Base-by-base conservation (phyloP, 352 stramenopile species). In the Peronospora destructor region DNA sequence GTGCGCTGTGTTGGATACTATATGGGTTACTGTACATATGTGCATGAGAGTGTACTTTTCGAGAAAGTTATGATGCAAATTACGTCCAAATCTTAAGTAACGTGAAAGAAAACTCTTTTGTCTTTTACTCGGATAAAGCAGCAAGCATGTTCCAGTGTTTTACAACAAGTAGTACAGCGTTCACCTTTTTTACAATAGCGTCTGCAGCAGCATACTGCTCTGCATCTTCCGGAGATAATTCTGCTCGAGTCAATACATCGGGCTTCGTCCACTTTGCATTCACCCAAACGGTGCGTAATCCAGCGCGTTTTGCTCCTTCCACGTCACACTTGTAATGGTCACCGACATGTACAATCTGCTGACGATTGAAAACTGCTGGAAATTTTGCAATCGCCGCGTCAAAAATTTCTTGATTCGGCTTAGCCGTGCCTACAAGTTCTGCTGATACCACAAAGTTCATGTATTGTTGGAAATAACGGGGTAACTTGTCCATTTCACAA, bases 261-360 rank as follows among this genome's bases (percentile, higher is more conserved):
- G 56, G 58, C 33, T 74, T 76, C 14, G 41, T 11, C 63, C 75
- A 76, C 14, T 53, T 51, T 0, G 68, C 61, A 35, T 84, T 72
- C 21, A 89, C 64, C 77, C 77, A 89, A 48, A 89, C 75, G 7
- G 77, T 82, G 30, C 71, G 66, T 50, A 86, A 33, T 17, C 77
- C 77, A 3, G 69, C 74, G 2, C 55, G 49, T 63, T 86, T 89
- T 16, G 77, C 77, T 35, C 77, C 77, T 41, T 71, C 61, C 21
- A 89, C 64, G 43, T 89, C 77, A 61, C 63, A 85, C 23, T 71
- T 52, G 61, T 89, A 89, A 65, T 89, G 71, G 55, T 89, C 77
- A 26, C 77, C 77, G 3, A 89, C 71, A 56, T 89, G 77, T 42
- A 89, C 74, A 35, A 89, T 50, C 29, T 83, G 60, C 13, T 65